These are phyloP conservation scores for Magnolia changhungtana DNA, from an alignment of 164 flowering plant genomes.

Conservation along the genomic window DNA sequence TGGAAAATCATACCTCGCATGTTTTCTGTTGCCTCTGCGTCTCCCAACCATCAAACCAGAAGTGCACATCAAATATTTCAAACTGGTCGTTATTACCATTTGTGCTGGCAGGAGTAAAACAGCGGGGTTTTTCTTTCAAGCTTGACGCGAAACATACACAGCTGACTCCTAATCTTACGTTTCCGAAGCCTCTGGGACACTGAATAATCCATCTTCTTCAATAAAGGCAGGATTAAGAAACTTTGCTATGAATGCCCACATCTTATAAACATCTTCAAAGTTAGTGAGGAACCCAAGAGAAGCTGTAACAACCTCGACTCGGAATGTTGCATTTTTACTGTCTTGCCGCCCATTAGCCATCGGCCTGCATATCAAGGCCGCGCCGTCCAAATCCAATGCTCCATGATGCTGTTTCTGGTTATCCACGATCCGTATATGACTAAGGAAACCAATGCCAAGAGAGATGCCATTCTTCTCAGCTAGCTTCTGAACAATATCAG, in stretches of 20 bases:
- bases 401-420: conserved; percentile 29
- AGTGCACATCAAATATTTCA: neutral
- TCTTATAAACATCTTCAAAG: conserved; percentile 59
- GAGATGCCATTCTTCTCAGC: conserved; percentile 63
- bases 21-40: conserved; percentile 20
- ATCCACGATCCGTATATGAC: conserved; percentile 38
- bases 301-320: conserved; percentile 65
- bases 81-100: neutral
- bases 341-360: conserved; percentile 30
- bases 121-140: neutral
- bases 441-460: conserved; percentile 53
- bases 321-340: conserved; percentile 32
- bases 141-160: neutral
- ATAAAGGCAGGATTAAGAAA: conserved; percentile 58
- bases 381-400: conserved; percentile 21
- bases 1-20: conserved; percentile 13
- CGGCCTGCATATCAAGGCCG: conserved; percentile 29
- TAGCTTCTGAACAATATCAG: conserved; percentile 61
- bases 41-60: conserved; percentile 1
- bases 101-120: neutral
- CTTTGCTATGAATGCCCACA: conserved; percentile 65
- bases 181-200: conserved; percentile 37
- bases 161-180: conserved; percentile 14
- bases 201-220: conserved; percentile 35
- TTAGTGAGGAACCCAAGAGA: conserved; percentile 62